phyloP scores from a whole-genome alignment of 768 basidiomycete species.

The Tremella mesenterica region DNA sequence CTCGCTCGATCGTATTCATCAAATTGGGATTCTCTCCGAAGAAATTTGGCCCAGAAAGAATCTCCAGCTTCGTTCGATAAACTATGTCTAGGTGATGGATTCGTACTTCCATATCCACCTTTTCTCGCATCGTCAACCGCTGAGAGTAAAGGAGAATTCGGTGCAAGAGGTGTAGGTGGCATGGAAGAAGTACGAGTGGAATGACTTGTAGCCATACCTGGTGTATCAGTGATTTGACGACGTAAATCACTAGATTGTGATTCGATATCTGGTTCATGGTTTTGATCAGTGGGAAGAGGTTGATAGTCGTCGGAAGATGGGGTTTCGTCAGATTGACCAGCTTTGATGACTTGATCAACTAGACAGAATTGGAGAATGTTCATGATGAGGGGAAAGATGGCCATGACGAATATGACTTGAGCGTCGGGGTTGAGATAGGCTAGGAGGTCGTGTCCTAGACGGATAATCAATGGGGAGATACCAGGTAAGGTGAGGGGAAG shows the following conservation, averaged over 20 bases:
- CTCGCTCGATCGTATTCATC: neutral
- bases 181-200: neutral
- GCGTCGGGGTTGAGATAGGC: constrained; percentile 53
- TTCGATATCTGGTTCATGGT: constrained; percentile 4
- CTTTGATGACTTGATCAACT: constrained; percentile 55
- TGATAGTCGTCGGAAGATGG: constrained; percentile 8
- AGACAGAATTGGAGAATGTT: constrained; percentile 72
- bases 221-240: neutral
- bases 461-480: constrained; percentile 60
- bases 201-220: neutral
- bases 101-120: neutral
- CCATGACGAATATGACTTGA: constrained; percentile 58
- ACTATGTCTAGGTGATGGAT: neutral
- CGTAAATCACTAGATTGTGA: neutral
- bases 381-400: constrained; percentile 62
- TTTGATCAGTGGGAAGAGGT: neutral
- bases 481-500: constrained; percentile 53
- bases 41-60: neutral
- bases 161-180: neutral
- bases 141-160: neutral
- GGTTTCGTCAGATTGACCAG: constrained; percentile 16
- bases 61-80: neutral
- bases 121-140: neutral
- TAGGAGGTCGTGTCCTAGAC: constrained; percentile 76
- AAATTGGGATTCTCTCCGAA: neutral